A percentile compares a stretch with the other conserved stretches of the same genome.
Conservation (phyloP, 352 stramenopile genomes). For the Hyaloperonospora arabidopsidis region DNA sequence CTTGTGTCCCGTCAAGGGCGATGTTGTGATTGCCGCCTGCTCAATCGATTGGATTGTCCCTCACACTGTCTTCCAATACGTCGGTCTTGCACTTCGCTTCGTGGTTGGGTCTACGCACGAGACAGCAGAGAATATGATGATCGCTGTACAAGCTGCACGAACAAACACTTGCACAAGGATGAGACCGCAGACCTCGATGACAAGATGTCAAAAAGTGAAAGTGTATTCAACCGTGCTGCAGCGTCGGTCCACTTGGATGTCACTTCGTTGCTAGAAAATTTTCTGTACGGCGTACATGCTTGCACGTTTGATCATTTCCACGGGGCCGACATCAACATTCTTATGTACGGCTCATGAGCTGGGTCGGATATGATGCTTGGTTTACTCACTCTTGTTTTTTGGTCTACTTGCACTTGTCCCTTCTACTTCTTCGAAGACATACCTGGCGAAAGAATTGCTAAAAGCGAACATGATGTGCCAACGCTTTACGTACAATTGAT, state of each 20-base stretch:
- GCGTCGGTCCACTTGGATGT: conserved; percentile 25
- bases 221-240: conserved; percentile 13
- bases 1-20: no score
- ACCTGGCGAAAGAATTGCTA: no score
- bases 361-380: not conserved
- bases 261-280: conserved; percentile 43
- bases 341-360: conserved; percentile 43
- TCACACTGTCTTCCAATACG: no score
- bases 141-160: conserved; percentile 46
- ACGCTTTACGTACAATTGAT: no score
- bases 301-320: conserved; percentile 37
- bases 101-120: no score
- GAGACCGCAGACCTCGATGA: conserved; percentile 11
- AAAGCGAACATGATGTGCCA: no score
- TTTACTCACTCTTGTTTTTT: no score
- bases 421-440: conserved; percentile 77
- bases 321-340: conserved; percentile 46
- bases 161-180: conserved; percentile 35
- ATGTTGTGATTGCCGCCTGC: no score
- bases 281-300: conserved; percentile 43
- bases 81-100: no score
- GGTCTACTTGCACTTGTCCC: conserved; percentile 18
- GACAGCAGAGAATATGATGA: no score
- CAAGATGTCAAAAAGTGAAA: conserved; percentile 8
- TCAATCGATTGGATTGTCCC: no score